phyloP scores from a whole-genome alignment of 306 rosid species.

The Cicer judaicum region DNA sequence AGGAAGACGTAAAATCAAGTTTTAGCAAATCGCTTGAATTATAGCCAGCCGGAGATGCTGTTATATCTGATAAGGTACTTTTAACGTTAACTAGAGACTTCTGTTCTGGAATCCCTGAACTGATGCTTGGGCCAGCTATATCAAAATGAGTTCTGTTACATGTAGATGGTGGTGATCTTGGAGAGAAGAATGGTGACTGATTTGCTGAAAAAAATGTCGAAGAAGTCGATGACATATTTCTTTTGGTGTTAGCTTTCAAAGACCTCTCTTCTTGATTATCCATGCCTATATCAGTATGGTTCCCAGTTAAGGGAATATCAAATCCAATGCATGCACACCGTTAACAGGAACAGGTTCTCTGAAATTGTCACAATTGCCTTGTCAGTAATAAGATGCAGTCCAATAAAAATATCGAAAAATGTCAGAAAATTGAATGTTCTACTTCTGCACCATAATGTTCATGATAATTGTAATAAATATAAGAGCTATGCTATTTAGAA shows the following conservation, averaged over 20 bases:
- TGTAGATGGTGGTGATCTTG: constrained; percentile 69
- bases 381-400: constrained; percentile 36
- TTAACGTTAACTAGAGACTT: constrained; percentile 53
- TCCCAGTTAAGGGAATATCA: constrained; percentile 47
- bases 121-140: constrained; percentile 57
- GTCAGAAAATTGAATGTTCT: too few species aligned
- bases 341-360: constrained; percentile 40
- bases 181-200: constrained; percentile 94
- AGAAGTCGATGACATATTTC: constrained; percentile 82
- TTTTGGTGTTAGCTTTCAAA: constrained; percentile 60
- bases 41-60: constrained; percentile 56
- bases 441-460: too few species aligned
- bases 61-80: constrained; percentile 53
- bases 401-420: too few species aligned
- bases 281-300: constrained; percentile 54
- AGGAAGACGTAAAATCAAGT: constrained; percentile 62
- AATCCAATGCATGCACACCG: constrained; percentile 47
- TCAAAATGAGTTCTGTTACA: constrained; percentile 57
- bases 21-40: constrained; percentile 60
- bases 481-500: too few species aligned
- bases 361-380: constrained; percentile 41
- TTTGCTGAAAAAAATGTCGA: constrained; percentile 82
- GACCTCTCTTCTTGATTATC: constrained; percentile 76
- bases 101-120: constrained; percentile 59
- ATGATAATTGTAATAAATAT: too few species aligned